Evolutionary conservation across 768 basidiomycete genomes (phyloP).

Genomic region (Mycena belliarum): DNA sequence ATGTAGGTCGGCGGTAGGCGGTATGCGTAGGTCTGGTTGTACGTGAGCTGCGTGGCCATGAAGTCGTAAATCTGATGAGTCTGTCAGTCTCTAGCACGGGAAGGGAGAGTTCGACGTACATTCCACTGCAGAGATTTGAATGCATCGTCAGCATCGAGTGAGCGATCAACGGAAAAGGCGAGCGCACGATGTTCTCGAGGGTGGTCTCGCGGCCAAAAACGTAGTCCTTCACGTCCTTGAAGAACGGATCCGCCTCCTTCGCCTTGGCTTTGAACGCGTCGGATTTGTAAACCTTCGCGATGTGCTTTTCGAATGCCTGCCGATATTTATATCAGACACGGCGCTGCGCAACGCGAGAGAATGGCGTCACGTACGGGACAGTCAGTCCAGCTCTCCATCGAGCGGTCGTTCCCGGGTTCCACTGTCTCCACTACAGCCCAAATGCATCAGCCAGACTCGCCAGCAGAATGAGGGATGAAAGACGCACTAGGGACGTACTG

Average conservation of each 20-base stretch:
- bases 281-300: conserved; percentile 60
- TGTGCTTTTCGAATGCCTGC: conserved; percentile 68
- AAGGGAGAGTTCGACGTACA: conserved; percentile 40
- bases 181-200: conserved; percentile 62
- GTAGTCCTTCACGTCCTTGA: conserved; percentile 65
- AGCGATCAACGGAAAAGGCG: background rate
- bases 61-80: conserved; percentile 68
- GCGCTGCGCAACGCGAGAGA: background rate
- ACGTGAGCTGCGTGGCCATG: conserved; percentile 70
- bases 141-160: background rate
- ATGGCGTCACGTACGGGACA: conserved; percentile 41
- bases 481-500: conserved; percentile 76
- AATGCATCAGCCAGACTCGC: background rate
- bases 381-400: conserved; percentile 77
- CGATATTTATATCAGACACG: background rate
- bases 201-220: conserved; percentile 67
- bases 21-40: conserved; percentile 82
- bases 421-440: conserved; percentile 68
- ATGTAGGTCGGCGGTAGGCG: conserved; percentile 78
- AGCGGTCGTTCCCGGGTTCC: conserved; percentile 79
- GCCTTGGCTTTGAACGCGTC: conserved; percentile 63
- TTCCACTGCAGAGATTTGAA: conserved; percentile 58
- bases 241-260: conserved; percentile 64
- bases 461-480: background rate
- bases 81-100: background rate